Evolutionary conservation across 2,329 filamentous ascomycete species (phyloP), one percentile per base, ranked within the genome.

Genomic region (Capronia epimyces): DNA sequence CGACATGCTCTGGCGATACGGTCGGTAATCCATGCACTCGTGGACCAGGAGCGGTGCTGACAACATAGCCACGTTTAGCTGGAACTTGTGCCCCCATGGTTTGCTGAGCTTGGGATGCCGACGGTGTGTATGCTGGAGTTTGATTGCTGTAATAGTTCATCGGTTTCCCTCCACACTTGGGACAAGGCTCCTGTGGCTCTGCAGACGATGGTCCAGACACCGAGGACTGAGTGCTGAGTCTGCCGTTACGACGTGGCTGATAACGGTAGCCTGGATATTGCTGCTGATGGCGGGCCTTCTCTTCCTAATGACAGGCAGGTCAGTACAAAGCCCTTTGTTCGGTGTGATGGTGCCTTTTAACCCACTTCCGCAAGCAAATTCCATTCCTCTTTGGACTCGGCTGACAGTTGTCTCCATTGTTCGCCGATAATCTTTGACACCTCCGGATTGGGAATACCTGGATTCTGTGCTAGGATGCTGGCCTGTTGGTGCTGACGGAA

Each of bases 401-500:
- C 78, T 3, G 82, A 71, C 64, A 94, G 83, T 49, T 82, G 79
- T 63, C 85, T 83, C 93, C 93, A 98, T 79, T 90, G 85, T 67
- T 89, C 82, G 46, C 91, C 91, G 61, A 97, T 95, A 62, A 97
- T 94, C 71, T 96, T 96, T 59, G 91, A 96, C 62, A 97, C 95
- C 46, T 96, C 89, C 2, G 91, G 91, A 69, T 97, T 97, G 40
- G 90, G 84, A 58, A 96, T 80, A 39, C 89, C 87, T n/a, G 90
- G 91, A 63, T 96, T 81, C 61, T 87, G 79, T 47, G 83, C 77
- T 31, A 90, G 86, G 44, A 97, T 88, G 43, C 81, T 76, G 15
- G 86, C 82, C 69, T 97, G 91, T 63, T 93, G 85, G 67, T 94
- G 86, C 67, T 97, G 90, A 32, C 93, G 89, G 73, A 95, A 98